Conservation (phyloP, 1,284 basidiomycete genomes). For the Cutaneotrichosporon dermatis region DNA sequence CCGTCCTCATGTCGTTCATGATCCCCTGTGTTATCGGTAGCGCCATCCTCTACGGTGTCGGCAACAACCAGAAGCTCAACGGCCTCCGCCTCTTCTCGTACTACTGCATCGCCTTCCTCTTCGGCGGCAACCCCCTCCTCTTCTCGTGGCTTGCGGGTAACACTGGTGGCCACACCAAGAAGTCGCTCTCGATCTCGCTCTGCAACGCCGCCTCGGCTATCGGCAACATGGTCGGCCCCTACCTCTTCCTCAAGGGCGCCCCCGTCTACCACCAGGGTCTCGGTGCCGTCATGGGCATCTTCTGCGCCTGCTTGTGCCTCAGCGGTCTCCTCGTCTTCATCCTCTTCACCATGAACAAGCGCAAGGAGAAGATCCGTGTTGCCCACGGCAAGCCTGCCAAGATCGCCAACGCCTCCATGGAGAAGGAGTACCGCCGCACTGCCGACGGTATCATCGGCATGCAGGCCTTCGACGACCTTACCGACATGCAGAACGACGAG, state of each 20-base stretch:
- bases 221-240: conserved; percentile 33
- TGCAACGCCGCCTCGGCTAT: conserved; percentile 29
- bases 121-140: conserved; percentile 34
- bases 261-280: conserved; percentile 32
- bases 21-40: conserved; percentile 36
- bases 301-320: conserved; percentile 23
- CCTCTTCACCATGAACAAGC: conserved; percentile 34
- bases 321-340: conserved; percentile 7
- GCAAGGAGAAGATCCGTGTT: conserved; percentile 36
- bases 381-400: conserved; percentile 42
- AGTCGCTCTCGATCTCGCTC: conserved; percentile 31
- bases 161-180: conserved; percentile 39
- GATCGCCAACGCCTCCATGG: conserved; percentile 38
- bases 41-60: conserved; percentile 34
- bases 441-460: conserved; percentile 18
- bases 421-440: conserved; percentile 12
- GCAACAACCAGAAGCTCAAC: conserved; percentile 11
- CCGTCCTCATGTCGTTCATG: conserved; percentile 28
- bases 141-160: conserved; percentile 31
- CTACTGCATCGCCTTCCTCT: conserved; percentile 34
- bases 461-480: conserved; percentile 35
- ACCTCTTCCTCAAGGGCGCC: conserved; percentile 27
- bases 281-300: conserved; percentile 31
- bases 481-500: conserved; percentile 30
- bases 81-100: conserved; percentile 17